Evolutionary conservation across 2,329 filamentous ascomycete genomes (phyloP).

Genomic region (Pezicula rhizophila): DNA sequence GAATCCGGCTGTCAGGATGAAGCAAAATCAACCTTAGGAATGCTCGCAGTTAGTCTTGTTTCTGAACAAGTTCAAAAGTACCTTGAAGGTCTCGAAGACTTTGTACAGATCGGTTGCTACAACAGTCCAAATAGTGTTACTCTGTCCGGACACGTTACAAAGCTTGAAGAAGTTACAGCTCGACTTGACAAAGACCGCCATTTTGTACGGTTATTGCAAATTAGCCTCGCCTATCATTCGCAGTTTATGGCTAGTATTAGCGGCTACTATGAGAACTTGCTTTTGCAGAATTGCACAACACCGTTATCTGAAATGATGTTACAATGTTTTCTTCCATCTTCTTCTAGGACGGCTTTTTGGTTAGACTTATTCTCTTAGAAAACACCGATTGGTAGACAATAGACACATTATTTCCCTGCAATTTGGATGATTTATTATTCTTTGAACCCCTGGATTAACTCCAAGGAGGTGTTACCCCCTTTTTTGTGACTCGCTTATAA

Average conservation of each 20-base stretch:
- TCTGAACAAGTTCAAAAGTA: constrained; percentile 18
- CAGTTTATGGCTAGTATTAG: constrained; percentile 29
- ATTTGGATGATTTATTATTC: no score
- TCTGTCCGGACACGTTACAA: constrained; percentile 24
- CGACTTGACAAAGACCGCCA: constrained; percentile 22
- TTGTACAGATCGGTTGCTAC: constrained; percentile 24
- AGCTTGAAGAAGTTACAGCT: constrained; percentile 6
- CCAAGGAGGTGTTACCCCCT: no score
- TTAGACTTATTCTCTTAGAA: no score
- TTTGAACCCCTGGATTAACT: no score
- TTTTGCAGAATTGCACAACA: background rate
- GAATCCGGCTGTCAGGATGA: background rate
- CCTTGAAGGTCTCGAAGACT: constrained; percentile 6
- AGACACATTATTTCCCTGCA: no score
- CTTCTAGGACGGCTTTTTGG: no score
- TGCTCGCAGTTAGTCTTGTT: constrained; percentile 38
- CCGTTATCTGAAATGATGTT: background rate
- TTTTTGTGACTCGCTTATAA: no score
- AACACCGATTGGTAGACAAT: no score
- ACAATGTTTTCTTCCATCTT: constrained; percentile 1
- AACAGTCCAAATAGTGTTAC: constrained; percentile 34
- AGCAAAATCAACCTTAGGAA: constrained; percentile 29
- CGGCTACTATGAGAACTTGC: constrained; percentile 1
- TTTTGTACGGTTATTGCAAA: constrained; percentile 28
- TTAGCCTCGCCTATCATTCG: constrained; percentile 35